Evolutionary conservation across 345 rosid species (phyloP).

Genomic region (Pseudoturritis turrita): DNA sequence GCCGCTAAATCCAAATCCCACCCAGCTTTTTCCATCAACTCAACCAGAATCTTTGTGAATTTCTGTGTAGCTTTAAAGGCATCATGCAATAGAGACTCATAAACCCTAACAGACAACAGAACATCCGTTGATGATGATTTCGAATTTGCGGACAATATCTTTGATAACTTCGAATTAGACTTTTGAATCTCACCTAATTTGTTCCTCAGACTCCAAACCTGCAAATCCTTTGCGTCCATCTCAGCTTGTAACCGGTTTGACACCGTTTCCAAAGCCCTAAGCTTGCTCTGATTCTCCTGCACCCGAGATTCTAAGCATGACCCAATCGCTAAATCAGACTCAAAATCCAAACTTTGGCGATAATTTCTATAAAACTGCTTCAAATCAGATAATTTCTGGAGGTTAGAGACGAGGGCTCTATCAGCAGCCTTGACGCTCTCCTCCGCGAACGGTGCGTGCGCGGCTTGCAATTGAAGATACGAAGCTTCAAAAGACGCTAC

Average conservation of each 20-base stretch:
- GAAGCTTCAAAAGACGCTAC: constrained; percentile 82
- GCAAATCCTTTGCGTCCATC: constrained; percentile 64
- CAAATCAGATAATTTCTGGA: constrained; percentile 65
- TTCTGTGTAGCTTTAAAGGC: constrained; percentile 52
- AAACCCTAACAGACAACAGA: constrained; percentile 57
- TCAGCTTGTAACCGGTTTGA: constrained; percentile 75
- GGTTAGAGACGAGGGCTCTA: constrained; percentile 63
- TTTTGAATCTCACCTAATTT: constrained; percentile 57
- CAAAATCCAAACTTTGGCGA: constrained; percentile 45
- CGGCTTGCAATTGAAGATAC: constrained; percentile 75
- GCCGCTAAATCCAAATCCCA: constrained; percentile 96
- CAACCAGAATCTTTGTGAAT: constrained; percentile 69
- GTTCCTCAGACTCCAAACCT: constrained; percentile 53
- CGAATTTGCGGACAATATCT: constrained; percentile 48
- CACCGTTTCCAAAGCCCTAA: constrained; percentile 62
- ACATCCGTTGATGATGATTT: constrained; percentile 46
- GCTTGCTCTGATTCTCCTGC: constrained; percentile 93
- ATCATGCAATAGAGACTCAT: constrained; percentile 61
- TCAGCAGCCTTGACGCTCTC: constrained; percentile 65
- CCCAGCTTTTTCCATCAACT: constrained; percentile 72
- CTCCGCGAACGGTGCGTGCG: constrained; percentile 74
- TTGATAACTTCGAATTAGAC: constrained; percentile 48
- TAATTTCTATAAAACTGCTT: constrained; percentile 51
- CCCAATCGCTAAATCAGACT: constrained; percentile 44
- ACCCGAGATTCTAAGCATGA: constrained; percentile 88